Percentiles rank a stretch among this genome's conserved stretches.
Conservation (phyloP, 805 yeast species). For the Wickerhamomyces tratensis region DNA sequence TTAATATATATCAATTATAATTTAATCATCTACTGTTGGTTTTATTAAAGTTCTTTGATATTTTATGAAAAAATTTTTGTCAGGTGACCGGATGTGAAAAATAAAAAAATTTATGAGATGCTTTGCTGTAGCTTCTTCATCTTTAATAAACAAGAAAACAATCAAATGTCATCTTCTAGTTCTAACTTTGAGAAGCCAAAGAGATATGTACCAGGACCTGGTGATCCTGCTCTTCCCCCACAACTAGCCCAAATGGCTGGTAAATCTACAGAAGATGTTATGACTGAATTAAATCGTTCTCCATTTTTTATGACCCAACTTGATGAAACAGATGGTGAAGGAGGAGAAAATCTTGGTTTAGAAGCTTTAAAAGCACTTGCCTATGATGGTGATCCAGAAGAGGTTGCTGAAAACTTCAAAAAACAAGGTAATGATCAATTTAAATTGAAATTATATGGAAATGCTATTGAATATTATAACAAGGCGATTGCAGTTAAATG, state of each 20-base stretch:
- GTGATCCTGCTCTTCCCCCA: constrained; percentile 73
- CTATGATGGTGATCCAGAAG: constrained; percentile 93
- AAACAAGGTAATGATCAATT: constrained; percentile 89
- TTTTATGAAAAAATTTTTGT: too few species aligned
- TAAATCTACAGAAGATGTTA: constrained; percentile 66
- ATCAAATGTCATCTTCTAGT: too few species aligned
- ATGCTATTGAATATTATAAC: constrained; percentile 72
- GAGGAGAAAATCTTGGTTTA: constrained; percentile 62
- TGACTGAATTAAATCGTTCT: constrained; percentile 67
- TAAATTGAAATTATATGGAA: constrained; percentile 57
- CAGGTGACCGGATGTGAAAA: too few species aligned
- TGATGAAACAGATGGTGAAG: constrained; percentile 67
- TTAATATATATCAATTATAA: too few species aligned
- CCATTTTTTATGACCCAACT: constrained; percentile 93
- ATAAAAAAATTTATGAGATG: too few species aligned
- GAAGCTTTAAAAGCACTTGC: constrained; percentile 90
- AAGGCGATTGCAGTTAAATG: constrained; percentile 71
- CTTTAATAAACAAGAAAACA: too few species aligned
- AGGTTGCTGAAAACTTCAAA: constrained; percentile 81
- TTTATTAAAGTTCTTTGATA: too few species aligned
- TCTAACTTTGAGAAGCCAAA: constrained; percentile 19
- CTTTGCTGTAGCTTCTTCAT: too few species aligned
- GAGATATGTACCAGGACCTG: constrained; percentile 36
- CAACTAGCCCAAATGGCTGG: constrained; percentile 56
- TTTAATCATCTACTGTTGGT: too few species aligned